These are phyloP conservation scores for Litsea cubeba DNA, from an alignment of 164 flowering plant genomes.

Conservation along the genomic window DNA sequence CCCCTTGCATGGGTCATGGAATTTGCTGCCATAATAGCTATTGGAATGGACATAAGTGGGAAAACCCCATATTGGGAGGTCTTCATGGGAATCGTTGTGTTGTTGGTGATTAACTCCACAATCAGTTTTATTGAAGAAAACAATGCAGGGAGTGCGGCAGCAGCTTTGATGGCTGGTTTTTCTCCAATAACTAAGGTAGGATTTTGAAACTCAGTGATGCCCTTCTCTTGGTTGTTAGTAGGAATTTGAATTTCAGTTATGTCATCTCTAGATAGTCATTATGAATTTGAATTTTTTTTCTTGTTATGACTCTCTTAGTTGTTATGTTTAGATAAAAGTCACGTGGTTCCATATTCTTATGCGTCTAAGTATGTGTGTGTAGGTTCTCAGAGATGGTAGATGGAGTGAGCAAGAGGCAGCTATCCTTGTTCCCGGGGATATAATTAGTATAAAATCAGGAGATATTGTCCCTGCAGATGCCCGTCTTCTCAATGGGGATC, in stretches of 20 bases:
- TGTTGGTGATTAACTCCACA: slow-evolving; percentile 64
- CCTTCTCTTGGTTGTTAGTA: not conserved
- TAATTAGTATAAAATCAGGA: slow-evolving; percentile 66
- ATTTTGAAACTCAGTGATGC: not conserved
- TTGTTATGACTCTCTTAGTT: too few species aligned
- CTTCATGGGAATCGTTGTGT: slow-evolving; percentile 55
- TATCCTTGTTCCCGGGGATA: slow-evolving; percentile 70
- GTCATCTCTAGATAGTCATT: too few species aligned
- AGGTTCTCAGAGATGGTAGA: slow-evolving; percentile 44
- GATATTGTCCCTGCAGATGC: slow-evolving; percentile 80
- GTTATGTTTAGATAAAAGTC: too few species aligned
- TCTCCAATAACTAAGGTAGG: slow-evolving; percentile 72
- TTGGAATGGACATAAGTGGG: slow-evolving; percentile 53
- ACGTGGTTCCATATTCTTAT: not conserved
- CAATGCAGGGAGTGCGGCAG: slow-evolving; percentile 74
- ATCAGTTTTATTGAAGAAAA: slow-evolving; percentile 75
- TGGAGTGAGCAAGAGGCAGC: slow-evolving; percentile 60
- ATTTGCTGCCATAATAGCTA: slow-evolving; percentile 68
- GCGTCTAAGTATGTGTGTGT: not conserved
- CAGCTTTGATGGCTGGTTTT: slow-evolving; percentile 75
- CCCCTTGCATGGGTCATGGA: slow-evolving; percentile 83
- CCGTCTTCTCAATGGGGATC: slow-evolving; percentile 78
- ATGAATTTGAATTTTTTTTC: too few species aligned
- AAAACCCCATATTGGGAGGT: slow-evolving; percentile 79
- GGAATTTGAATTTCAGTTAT: not conserved